A percentile compares a stretch with the other conserved stretches of the same genome.
phyloP scores from a whole-genome alignment of 2,329 filamentous ascomycete genomes.

The Alternaria triticimaculans region DNA sequence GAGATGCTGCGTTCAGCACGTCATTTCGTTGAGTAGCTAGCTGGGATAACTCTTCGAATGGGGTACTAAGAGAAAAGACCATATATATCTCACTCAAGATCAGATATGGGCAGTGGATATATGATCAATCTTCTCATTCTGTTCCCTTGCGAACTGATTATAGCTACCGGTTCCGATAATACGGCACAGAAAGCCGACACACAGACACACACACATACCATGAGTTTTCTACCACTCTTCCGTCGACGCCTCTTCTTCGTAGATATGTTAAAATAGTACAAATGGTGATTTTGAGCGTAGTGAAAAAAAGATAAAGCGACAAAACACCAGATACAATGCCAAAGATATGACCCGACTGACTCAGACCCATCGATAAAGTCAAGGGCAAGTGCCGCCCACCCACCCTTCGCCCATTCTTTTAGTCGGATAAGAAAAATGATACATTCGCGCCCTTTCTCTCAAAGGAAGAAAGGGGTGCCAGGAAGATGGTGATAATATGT shows the following conservation, averaged over 20 bases:
- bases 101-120: not conserved
- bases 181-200: not conserved
- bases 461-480: not conserved
- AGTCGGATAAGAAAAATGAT: not conserved
- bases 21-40: not conserved
- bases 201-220: not conserved
- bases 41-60: not conserved
- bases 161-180: not conserved
- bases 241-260: not conserved
- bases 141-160: not conserved
- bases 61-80: not conserved
- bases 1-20: not conserved
- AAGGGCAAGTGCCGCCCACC: not conserved
- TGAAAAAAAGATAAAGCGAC: not conserved
- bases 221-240: not conserved
- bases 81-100: not conserved
- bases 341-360: not conserved
- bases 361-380: not conserved
- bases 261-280: not conserved
- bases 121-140: not conserved
- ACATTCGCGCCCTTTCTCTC: not conserved
- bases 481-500: not conserved
- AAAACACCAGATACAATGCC: constrained; percentile 5
- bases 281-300: not conserved
- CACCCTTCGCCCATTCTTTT: not conserved